Conservation (phyloP, 2,329 filamentous ascomycete species). For the Moelleriella libera region DNA sequence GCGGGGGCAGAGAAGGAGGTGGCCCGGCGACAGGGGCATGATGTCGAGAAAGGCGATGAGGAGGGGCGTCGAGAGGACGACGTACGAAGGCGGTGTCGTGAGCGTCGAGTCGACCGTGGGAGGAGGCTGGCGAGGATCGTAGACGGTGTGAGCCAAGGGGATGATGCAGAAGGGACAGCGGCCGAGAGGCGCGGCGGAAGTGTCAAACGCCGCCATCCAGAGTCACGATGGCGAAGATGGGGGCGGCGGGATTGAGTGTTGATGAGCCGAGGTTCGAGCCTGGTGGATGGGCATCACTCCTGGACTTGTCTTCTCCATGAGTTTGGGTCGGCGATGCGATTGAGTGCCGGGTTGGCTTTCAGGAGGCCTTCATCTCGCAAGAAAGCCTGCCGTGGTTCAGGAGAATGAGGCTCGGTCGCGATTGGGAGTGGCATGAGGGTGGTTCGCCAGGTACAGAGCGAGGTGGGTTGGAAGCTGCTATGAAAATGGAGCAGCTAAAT, state of each 20-base stretch:
- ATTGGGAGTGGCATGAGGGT: too few species aligned
- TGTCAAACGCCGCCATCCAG: slow-evolving; percentile 17
- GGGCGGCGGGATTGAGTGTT: not conserved
- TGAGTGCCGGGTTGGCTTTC: too few species aligned
- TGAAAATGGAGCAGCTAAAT: too few species aligned
- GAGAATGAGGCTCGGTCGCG: too few species aligned
- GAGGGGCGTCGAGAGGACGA: slow-evolving; percentile 65
- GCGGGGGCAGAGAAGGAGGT: slow-evolving; percentile 71
- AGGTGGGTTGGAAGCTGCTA: too few species aligned
- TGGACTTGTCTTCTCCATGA: too few species aligned
- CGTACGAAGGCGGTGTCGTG: slow-evolving; percentile 33
- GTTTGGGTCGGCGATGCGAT: too few species aligned
- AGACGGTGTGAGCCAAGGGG: slow-evolving; percentile 31
- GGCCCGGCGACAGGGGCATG: slow-evolving; percentile 69
- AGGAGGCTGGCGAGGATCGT: slow-evolving; percentile 28
- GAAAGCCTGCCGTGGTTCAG: too few species aligned
- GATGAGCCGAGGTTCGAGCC: not conserved
- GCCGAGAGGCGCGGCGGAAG: slow-evolving; percentile 15
- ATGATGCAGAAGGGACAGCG: slow-evolving; percentile 52
- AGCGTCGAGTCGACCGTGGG: slow-evolving; percentile 16
- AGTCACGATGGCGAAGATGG: not conserved
- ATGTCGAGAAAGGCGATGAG: slow-evolving; percentile 89
- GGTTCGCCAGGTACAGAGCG: too few species aligned
- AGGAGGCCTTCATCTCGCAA: too few species aligned
- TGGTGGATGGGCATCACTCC: too few species aligned